A percentile compares a stretch with the other conserved stretches of the same genome.
phyloP scores from a whole-genome alignment of 2,329 filamentous ascomycete species.

The Hypocreales sp. region DNA sequence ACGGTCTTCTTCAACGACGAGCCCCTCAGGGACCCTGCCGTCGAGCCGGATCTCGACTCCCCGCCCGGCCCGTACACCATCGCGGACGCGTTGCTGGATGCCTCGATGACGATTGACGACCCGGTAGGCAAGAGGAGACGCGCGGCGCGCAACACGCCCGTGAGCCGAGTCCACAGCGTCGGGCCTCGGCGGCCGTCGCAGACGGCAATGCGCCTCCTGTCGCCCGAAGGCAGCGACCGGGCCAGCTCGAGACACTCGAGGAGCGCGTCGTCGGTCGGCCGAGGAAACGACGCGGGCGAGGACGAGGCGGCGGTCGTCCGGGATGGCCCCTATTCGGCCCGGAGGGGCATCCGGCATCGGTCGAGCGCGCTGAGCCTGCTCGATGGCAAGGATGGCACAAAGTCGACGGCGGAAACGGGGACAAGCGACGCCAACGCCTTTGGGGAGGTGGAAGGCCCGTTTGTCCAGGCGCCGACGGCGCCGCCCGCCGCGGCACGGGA shows the following conservation, averaged over 20 bases:
- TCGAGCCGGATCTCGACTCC: constrained; percentile 14
- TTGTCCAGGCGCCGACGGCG: constrained; percentile 18
- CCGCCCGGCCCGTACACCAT: constrained; percentile 53
- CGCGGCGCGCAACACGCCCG: constrained; percentile 34
- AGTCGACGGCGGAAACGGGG: constrained; percentile 41
- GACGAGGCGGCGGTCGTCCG: constrained; percentile 20
- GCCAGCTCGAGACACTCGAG: constrained; percentile 22
- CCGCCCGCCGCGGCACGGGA: constrained; percentile 9
- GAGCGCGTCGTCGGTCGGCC: constrained; percentile 16
- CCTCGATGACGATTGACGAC: constrained; percentile 74
- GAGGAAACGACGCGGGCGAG: constrained; percentile 11
- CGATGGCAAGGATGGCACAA: constrained; percentile 42
- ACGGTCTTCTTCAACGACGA: constrained; percentile 87
- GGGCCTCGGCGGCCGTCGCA: constrained; percentile 13
- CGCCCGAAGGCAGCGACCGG: constrained; percentile 13
- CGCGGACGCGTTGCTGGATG: constrained; percentile 78
- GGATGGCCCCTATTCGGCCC: constrained; percentile 25
- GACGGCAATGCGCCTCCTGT: constrained; percentile 12
- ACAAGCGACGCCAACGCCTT: constrained; percentile 45
- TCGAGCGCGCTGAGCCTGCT: constrained; percentile 44
- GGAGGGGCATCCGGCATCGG: constrained; percentile 36
- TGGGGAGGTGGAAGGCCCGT: constrained; percentile 43
- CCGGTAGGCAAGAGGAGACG: constrained; percentile 37
- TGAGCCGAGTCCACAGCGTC: constrained; percentile 23
- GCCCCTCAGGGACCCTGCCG: constrained; percentile 29